phyloP scores from a whole-genome alignment of 1,284 basidiomycete species.

The Chalciporus sp. region DNA sequence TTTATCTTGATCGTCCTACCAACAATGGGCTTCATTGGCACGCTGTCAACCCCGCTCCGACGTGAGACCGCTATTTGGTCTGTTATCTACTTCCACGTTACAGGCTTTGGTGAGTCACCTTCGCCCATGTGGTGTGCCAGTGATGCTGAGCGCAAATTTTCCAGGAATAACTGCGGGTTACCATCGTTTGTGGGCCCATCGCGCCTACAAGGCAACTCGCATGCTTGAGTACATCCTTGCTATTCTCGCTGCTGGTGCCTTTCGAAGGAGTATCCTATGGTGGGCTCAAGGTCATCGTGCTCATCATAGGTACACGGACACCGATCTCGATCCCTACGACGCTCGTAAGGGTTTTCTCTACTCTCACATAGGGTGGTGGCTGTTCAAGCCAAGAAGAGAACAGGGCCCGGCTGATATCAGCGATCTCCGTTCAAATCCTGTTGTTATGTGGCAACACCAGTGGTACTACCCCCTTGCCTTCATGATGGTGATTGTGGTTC shows the following conservation, averaged over 20 bases:
- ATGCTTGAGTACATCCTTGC: conserved; percentile 81
- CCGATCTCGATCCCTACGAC: conserved; percentile 89
- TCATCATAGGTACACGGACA: conserved; percentile 92
- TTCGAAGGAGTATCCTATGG: conserved; percentile 89
- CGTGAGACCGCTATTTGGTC: conserved; percentile 69
- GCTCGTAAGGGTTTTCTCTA: conserved; percentile 79
- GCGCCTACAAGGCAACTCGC: conserved; percentile 82
- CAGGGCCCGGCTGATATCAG: conserved; percentile 86
- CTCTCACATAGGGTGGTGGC: conserved; percentile 89
- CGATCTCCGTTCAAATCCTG: conserved; percentile 74
- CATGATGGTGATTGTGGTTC: conserved; percentile 71
- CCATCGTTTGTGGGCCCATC: conserved; percentile 88
- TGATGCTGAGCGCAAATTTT: not conserved
- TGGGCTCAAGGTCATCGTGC: conserved; percentile 90
- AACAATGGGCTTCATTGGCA: conserved; percentile 22
- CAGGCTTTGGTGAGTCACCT: conserved; percentile 61
- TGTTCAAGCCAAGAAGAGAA: conserved; percentile 82
- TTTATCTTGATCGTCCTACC: conserved; percentile 23
- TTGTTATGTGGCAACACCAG: conserved; percentile 85
- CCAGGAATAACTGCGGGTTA: conserved; percentile 72
- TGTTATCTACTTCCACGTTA: conserved; percentile 78
- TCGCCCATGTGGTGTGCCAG: not conserved
- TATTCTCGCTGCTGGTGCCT: conserved; percentile 79
- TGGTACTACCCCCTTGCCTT: conserved; percentile 74
- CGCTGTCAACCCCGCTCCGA: conserved; percentile 48